A percentile compares a stretch with the other conserved stretches of the same genome.
phyloP scores from a whole-genome alignment of 768 basidiomycete genomes.

The Mycena kentingensis region DNA sequence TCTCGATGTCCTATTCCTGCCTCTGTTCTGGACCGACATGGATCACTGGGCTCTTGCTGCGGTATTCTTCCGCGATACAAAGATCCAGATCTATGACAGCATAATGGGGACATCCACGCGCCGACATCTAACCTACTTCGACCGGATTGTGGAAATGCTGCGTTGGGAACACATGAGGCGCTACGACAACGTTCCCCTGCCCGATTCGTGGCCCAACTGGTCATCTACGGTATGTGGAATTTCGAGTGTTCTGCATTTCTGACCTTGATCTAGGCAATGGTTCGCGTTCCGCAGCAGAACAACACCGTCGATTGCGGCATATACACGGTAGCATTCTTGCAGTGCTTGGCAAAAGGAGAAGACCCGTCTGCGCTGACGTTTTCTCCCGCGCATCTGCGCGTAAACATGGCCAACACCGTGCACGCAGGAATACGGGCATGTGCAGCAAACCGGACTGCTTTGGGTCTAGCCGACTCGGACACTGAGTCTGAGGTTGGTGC shows the following conservation, averaged over 20 bases:
- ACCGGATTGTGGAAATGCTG: neutral
- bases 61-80: neutral
- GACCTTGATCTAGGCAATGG: neutral
- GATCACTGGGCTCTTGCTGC: neutral
- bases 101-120: neutral
- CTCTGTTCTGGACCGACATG: neutral
- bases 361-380: neutral
- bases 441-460: neutral
- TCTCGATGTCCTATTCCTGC: neutral
- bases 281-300: neutral
- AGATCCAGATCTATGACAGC: neutral
- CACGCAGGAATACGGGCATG: neutral
- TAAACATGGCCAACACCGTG: neutral
- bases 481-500: no score
- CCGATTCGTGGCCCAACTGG: neutral
- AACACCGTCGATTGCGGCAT: neutral
- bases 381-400: neutral
- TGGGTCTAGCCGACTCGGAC: neutral
- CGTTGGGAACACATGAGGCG: neutral
- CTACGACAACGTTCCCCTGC: neutral
- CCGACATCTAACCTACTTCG: neutral
- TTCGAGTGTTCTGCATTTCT: neutral
- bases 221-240: neutral
- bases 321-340: neutral
- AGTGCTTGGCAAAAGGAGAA: neutral